Evolutionary conservation across 768 basidiomycete genomes (phyloP).

Genomic region (Trametes cinnabarina): DNA sequence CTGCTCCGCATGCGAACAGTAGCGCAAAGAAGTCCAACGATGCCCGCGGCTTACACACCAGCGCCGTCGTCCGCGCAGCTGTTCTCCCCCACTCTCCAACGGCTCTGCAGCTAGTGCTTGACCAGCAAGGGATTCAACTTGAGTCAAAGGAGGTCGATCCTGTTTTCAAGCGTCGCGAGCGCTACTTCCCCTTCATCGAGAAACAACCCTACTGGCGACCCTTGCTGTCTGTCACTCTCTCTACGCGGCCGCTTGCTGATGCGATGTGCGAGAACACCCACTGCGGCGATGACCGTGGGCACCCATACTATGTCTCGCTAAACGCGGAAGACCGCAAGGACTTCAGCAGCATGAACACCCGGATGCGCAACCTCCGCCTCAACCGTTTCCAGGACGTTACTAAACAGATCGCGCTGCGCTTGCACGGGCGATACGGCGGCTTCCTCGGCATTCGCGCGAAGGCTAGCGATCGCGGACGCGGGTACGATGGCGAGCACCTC

Average conservation of each 20-base stretch:
- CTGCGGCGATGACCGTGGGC: conserved; percentile 31
- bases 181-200: conserved; percentile 31
- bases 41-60: conserved; percentile 22
- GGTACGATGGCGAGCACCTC: conserved; percentile 38
- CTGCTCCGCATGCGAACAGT: background rate
- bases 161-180: conserved; percentile 20
- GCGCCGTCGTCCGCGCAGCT: conserved; percentile 18
- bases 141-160: background rate
- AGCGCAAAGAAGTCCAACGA: conserved; percentile 8
- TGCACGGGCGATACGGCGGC: conserved; percentile 40
- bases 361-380: conserved; percentile 37
- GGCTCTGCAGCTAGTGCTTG: background rate
- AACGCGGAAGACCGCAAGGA: conserved; percentile 35
- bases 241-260: conserved; percentile 42
- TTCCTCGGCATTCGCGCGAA: conserved; percentile 37
- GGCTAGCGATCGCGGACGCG: conserved; percentile 32
- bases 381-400: conserved; percentile 33
- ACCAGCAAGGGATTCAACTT: background rate
- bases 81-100: background rate
- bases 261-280: conserved; percentile 35
- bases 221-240: conserved; percentile 38
- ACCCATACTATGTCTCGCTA: conserved; percentile 37
- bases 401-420: conserved; percentile 28
- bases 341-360: conserved; percentile 29
- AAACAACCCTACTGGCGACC: conserved; percentile 41